Conservation (phyloP, 2,329 filamentous ascomycete genomes). For the Ceratocystis albifundus region DNA sequence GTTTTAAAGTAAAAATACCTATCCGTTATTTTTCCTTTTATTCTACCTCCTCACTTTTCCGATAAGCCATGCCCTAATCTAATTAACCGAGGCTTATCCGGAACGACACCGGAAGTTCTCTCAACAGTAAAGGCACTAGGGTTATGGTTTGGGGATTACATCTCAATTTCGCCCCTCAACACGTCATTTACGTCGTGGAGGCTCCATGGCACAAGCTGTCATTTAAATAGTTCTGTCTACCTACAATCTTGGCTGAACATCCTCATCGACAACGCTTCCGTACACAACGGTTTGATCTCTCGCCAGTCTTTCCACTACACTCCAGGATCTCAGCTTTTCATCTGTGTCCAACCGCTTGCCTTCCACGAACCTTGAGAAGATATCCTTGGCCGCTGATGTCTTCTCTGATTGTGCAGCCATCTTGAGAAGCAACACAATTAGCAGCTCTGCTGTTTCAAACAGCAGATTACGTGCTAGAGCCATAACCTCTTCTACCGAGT, state of each 20-base stretch:
- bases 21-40: no score
- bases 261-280: slow-evolving; percentile 16
- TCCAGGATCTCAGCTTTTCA: slow-evolving; percentile 2
- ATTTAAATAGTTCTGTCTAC: slow-evolving; percentile 1
- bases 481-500: slow-evolving; percentile 33
- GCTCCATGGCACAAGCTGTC: neutral
- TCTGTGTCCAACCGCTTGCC: slow-evolving; percentile 24
- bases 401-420: slow-evolving; percentile 30
- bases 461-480: slow-evolving; percentile 37
- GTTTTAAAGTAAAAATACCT: no score
- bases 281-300: slow-evolving; percentile 23
- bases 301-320: slow-evolving; percentile 13
- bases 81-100: no score
- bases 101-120: no score
- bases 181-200: neutral
- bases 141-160: neutral
- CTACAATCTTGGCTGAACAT: slow-evolving; percentile 16
- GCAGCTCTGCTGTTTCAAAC: slow-evolving; percentile 35
- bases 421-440: slow-evolving; percentile 36
- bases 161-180: neutral
- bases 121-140: no score
- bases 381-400: slow-evolving; percentile 30
- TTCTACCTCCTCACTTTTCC: no score
- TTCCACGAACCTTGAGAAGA: slow-evolving; percentile 34
- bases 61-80: no score